A percentile compares a stretch with the other conserved stretches of the same genome.
Evolutionary conservation across 2,329 filamentous ascomycete genomes (phyloP).

Genomic region (Venturia pyrina): DNA sequence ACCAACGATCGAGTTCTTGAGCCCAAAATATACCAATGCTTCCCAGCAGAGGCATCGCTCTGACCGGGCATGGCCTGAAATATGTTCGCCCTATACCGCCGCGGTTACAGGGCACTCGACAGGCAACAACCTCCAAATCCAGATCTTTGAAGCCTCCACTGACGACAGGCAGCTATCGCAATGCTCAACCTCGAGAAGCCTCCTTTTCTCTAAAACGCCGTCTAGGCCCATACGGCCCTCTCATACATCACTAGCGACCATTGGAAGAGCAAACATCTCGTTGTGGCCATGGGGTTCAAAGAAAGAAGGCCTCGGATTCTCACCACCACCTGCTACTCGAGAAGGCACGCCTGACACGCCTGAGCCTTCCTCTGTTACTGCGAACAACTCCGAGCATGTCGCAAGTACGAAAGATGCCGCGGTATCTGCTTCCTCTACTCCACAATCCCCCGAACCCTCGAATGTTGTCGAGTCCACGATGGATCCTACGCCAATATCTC

Average conservation of each 20-base stretch:
- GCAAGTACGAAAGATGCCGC: not conserved
- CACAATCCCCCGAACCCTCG: not conserved
- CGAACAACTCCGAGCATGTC: not conserved
- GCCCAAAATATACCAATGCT: not conserved
- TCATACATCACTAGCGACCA: not conserved
- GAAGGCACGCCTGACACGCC: not conserved
- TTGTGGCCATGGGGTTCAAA: constrained; percentile 7
- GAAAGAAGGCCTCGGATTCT: not conserved
- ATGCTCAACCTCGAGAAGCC: not conserved
- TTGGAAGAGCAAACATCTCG: not conserved
- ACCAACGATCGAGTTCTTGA: not conserved
- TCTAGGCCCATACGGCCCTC: not conserved
- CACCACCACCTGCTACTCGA: not conserved
- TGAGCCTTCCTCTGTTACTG: not conserved
- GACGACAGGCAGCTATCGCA: not conserved
- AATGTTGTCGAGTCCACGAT: not conserved
- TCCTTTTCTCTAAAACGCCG: not conserved
- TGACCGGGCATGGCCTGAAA: not conserved
- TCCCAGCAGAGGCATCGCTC: constrained; percentile 1
- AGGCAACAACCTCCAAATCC: not conserved
- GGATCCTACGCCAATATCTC: not conserved
- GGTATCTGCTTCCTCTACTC: not conserved
- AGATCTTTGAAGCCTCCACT: not conserved
- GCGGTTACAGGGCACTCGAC: not conserved
- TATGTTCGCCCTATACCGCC: not conserved